These are phyloP conservation scores for Circinella minor DNA, from an alignment of 371 early-diverging fungal genomes.

Conservation along the genomic window DNA sequence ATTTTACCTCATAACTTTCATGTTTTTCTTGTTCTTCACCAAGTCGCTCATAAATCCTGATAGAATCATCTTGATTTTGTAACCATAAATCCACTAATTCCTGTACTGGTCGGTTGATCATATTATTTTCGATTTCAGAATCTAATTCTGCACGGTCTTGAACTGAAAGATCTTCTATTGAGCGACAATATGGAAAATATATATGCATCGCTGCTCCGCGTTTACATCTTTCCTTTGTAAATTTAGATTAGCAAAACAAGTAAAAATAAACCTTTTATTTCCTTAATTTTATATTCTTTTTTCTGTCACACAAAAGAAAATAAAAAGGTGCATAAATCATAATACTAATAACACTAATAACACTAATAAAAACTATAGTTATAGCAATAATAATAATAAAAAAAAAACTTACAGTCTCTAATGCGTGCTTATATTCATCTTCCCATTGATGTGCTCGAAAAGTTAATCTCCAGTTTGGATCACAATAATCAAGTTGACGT, in stretches of 20 bases:
- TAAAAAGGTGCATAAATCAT: too few species aligned
- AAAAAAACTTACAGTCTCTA: constrained; percentile 23
- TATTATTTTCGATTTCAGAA: constrained; percentile 9
- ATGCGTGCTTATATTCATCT: constrained; percentile 27
- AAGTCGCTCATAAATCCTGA: constrained; percentile 18
- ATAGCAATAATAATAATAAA: background rate
- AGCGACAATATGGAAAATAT: constrained; percentile 13
- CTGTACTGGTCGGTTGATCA: constrained; percentile 15
- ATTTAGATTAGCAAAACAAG: constrained; percentile 6
- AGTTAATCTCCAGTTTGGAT: constrained; percentile 22
- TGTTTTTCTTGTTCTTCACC: constrained; percentile 31
- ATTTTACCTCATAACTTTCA: constrained; percentile 26
- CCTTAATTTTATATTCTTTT: too few species aligned
- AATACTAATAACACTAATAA: too few species aligned
- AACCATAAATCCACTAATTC: constrained; percentile 30
- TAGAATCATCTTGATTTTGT: constrained; percentile 30
- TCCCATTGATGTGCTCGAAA: constrained; percentile 30
- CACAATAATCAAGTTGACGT: constrained; percentile 20
- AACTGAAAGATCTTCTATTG: constrained; percentile 23
- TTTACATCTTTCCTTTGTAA: constrained; percentile 21
- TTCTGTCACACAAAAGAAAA: too few species aligned
- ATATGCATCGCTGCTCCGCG: constrained; percentile 13
- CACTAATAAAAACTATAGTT: too few species aligned
- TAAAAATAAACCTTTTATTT: too few species aligned
- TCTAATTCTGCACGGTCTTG: constrained; percentile 19